These are phyloP conservation scores for Penicillium steckii DNA, from an alignment of 495 filamentous ascomycete species.

Conservation along the genomic window DNA sequence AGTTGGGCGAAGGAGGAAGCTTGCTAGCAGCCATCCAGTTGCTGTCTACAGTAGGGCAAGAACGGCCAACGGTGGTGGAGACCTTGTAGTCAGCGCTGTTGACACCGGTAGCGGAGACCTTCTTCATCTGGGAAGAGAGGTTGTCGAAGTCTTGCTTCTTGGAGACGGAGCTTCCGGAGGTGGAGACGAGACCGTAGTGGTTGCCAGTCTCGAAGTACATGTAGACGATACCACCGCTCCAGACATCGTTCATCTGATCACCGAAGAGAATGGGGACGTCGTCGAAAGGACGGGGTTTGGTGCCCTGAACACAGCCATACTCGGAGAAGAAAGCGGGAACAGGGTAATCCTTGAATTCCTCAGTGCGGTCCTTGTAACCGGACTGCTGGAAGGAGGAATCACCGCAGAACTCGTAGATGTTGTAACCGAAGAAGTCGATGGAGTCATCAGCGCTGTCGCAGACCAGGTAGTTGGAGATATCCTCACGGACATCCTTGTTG, in stretches of 20 bases:
- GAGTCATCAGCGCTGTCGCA: constrained; percentile 66
- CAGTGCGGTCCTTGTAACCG: constrained; percentile 74
- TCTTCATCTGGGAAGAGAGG: constrained; percentile 69
- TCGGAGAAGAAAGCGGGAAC: constrained; percentile 98
- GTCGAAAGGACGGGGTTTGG: constrained; percentile 75
- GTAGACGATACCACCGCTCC: constrained; percentile 96
- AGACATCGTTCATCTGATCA: constrained; percentile 75
- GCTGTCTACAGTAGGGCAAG: constrained; percentile 66
- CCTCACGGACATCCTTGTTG: constrained; percentile 71
- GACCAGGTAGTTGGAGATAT: constrained; percentile 88
- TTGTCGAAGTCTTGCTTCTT: constrained; percentile 72
- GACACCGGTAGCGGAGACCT: constrained; percentile 63
- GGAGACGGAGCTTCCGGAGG: constrained; percentile 53
- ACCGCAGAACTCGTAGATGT: constrained; percentile 99
- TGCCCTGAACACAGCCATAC: constrained; percentile 81
- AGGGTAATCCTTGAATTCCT: constrained; percentile 83
- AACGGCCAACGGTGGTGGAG: constrained; percentile 65
- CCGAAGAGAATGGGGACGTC: constrained; percentile 84
- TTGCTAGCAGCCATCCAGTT: constrained; percentile 68
- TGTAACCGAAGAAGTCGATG: constrained; percentile 99
- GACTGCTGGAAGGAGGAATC: constrained; percentile 69
- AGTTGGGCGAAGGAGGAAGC: constrained; percentile 85
- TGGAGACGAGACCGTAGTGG: constrained; percentile 79
- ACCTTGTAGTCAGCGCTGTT: constrained; percentile 61
- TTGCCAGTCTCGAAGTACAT: constrained; percentile 96